Base-by-base conservation (phyloP, 2,329 filamentous ascomycete genomes). In the Lasiodiplodia theobromae region DNA sequence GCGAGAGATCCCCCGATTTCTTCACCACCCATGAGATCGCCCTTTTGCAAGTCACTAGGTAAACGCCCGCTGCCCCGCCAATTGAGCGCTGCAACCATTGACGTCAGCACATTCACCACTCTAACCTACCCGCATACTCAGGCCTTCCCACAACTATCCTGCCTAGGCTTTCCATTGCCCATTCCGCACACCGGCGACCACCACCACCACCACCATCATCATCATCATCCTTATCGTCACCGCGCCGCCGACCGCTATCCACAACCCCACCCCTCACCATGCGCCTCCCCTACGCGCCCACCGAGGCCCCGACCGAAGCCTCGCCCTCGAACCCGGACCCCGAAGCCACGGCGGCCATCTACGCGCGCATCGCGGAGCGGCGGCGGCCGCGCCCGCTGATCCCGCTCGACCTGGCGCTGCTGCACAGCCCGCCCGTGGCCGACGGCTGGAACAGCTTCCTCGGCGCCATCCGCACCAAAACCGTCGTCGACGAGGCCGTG, bases 361-460 rank as follows among this genome's bases (percentile, higher is more conserved):
- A 87, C 70, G 78, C 83, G 49, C 82, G 84, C 68, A 84, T 88
- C 38, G 83, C 85, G 71, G 84, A 82, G 57, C 82, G 86, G 68
- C 80, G 86, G 70, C 85, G 82, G 31, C 80, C 82, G 28, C 81
- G 81, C 53, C 81, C 80, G 1, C 79, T 88, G 38, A 81, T 87
- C 54, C 82, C 84, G 10, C 81, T 88, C n/a, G 86, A 88, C 73
- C 82, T 83, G 25, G 81, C 86, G 2, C 79, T 88, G 6, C 78
- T 88, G 4, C 86, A 87, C 73, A 82, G 85, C 4, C 86, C 85
- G 60, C 83, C 85, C 3, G 80, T 88, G n/a, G 82, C 86, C 54
- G 85, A 87, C 74, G 86, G 86, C 68, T 88, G 86, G 82, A 88
- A 88, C 74, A 79, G 82, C 28, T 87, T 88, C 72, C 80, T 88